These are phyloP conservation scores for Teratosphaeria destructans DNA, from an alignment of 2,329 filamentous ascomycete genomes.

Conservation along the genomic window DNA sequence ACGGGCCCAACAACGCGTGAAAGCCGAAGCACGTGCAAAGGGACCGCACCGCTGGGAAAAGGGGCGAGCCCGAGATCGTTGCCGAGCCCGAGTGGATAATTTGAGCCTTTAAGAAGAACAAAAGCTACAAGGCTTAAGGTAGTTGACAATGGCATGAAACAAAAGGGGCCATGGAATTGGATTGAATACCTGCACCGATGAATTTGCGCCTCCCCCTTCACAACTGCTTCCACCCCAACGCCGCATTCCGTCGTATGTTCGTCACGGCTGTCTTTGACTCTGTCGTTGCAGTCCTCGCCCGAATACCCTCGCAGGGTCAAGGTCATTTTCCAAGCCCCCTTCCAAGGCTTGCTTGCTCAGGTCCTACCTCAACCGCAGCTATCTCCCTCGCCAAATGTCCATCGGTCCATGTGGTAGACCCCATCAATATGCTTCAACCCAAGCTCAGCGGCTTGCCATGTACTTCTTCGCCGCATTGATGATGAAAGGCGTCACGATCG, in stretches of 20 bases:
- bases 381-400: background rate
- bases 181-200: background rate
- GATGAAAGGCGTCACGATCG: slow-evolving; percentile 22
- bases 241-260: background rate
- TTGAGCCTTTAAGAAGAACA: background rate
- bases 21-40: background rate
- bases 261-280: background rate
- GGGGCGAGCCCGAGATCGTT: background rate
- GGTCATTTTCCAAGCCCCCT: background rate
- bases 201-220: background rate
- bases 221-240: background rate
- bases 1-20: background rate
- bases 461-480: slow-evolving; percentile 12
- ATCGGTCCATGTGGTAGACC: background rate
- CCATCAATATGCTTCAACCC: background rate
- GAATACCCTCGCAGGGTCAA: background rate
- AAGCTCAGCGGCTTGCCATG: background rate
- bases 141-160: background rate
- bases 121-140: background rate
- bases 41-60: background rate
- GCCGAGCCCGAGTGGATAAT: background rate
- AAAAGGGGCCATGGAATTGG: background rate
- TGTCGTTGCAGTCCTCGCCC: background rate
- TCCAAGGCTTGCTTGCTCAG: background rate
- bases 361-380: too few relatives aligned